These are phyloP conservation scores for Linnemannia schmuckeri DNA, from an alignment of 192 early-diverging fungal species.

Conservation along the genomic window DNA sequence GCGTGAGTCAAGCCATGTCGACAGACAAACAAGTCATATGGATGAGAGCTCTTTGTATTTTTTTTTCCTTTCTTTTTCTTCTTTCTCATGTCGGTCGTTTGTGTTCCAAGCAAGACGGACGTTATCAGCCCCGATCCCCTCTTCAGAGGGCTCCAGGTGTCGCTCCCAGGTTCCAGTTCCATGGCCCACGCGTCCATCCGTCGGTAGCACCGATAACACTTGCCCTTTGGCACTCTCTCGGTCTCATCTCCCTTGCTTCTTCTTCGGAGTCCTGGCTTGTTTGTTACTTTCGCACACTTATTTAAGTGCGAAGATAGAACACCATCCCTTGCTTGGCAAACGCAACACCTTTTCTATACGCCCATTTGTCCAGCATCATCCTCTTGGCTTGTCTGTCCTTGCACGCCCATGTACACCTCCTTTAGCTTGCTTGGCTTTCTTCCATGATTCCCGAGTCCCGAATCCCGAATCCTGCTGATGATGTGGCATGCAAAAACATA, in stretches of 20 bases:
- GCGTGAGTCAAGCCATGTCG: slow-evolving; percentile 1
- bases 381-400: not conserved
- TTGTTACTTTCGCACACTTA: too few species aligned
- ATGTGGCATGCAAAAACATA: not conserved
- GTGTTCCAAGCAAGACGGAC: too few species aligned
- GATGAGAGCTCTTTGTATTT: not conserved
- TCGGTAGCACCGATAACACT: not conserved
- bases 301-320: not conserved
- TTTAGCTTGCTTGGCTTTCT: not conserved
- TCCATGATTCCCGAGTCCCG: too few species aligned
- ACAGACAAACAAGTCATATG: not conserved
- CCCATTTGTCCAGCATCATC: not conserved
- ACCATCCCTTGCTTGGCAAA: not conserved
- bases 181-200: not conserved
- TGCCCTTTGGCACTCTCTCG: not conserved
- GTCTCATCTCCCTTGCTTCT: not conserved
- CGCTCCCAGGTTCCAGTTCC: not conserved
- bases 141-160: not conserved
- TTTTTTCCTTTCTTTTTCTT: too few species aligned
- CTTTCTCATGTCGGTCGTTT: too few species aligned
- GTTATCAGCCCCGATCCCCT: not conserved
- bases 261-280: not conserved
- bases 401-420: not conserved
- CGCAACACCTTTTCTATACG: not conserved
- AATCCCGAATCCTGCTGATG: not conserved